Base-by-base conservation (phyloP, 164 flowering plant species). In the Buxus sempervirens region DNA sequence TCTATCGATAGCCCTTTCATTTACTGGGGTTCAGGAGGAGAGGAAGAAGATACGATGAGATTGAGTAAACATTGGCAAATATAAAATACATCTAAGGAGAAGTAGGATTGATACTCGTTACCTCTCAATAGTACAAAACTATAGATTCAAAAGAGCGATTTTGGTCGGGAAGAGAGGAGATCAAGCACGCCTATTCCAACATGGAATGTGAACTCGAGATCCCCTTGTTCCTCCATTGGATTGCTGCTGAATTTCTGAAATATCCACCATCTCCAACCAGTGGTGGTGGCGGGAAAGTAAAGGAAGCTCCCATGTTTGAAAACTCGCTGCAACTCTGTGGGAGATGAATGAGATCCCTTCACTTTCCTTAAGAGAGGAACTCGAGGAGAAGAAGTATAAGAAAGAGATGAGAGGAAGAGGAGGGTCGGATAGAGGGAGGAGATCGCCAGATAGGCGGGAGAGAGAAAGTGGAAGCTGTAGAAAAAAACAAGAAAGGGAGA, bases 271-370 rank as follows among this genome's bases (percentile, higher is more conserved):
- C 81, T n/a, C 77, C 27, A 70, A 73, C 61, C 38, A 7, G 38
- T 32, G 38, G 38, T 32, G 38, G 38, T 19, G 82, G 78, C 28
- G 69, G 74, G 24, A 75, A 77, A 32, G 76, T 71, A 27, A 76
- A 70, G 70, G 66, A 64, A 24, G 78, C 63, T 57, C 90, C 88
- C 8, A 86, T 95, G 15, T 95, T 97, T 10, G 99, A 75, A 92
- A 90, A 73, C 88, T 95, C 45, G 99, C 97, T 22, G 97, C 99
- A 22, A 92, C 95, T 42, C 81, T 92, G 74, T 95, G 99, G 99
- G 98, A 90, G 73, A 81, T 92, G 91, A 90, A 95, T 60, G 94
- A 88, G 77, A 71, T 90, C 58, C 96, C 90, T 19, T 83, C 88
- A 6, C 88, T 85, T 5, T 65, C 73, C 27, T 54, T 72, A 64